Evolutionary conservation across 768 basidiomycete species (phyloP).

Genomic region (Pulveroboletus sp.): DNA sequence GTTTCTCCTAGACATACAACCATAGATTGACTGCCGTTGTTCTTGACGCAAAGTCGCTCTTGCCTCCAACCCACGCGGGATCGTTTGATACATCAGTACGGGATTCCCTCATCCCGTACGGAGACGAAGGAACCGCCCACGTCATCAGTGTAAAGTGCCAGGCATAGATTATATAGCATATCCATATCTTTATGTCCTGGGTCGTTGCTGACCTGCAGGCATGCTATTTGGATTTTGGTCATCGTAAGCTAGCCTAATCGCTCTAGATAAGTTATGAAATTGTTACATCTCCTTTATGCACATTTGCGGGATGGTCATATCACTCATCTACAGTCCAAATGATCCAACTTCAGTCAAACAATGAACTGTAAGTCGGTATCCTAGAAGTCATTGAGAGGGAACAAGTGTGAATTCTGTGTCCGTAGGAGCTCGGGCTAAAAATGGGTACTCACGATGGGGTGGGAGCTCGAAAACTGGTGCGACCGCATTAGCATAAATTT

Average conservation of each 20-base stretch:
- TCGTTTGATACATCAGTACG: constrained; percentile 17
- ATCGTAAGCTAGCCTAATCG: neutral
- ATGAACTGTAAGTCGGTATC: constrained; percentile 30
- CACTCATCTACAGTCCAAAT: neutral
- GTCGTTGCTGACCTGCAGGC: no score
- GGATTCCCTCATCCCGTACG: constrained; percentile 44
- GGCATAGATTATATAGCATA: neutral
- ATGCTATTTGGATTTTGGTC: no score
- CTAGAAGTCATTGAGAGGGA: constrained; percentile 6
- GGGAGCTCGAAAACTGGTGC: constrained; percentile 37
- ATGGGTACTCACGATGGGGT: constrained; percentile 36
- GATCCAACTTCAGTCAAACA: constrained; percentile 11
- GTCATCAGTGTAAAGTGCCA: constrained; percentile 51
- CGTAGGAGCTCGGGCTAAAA: neutral
- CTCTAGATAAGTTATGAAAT: neutral
- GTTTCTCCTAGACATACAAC: constrained; percentile 46
- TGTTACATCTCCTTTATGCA: neutral
- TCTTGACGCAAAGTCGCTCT: constrained; percentile 35
- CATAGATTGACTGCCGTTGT: constrained; percentile 62
- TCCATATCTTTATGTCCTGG: neutral
- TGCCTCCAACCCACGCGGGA: constrained; percentile 5
- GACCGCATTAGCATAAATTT: constrained; percentile 5
- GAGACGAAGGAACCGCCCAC: constrained; percentile 47
- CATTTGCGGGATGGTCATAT: neutral
- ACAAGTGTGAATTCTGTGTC: neutral